phyloP scores from a whole-genome alignment of 306 rosid genomes.

The Vigna unguiculata region DNA sequence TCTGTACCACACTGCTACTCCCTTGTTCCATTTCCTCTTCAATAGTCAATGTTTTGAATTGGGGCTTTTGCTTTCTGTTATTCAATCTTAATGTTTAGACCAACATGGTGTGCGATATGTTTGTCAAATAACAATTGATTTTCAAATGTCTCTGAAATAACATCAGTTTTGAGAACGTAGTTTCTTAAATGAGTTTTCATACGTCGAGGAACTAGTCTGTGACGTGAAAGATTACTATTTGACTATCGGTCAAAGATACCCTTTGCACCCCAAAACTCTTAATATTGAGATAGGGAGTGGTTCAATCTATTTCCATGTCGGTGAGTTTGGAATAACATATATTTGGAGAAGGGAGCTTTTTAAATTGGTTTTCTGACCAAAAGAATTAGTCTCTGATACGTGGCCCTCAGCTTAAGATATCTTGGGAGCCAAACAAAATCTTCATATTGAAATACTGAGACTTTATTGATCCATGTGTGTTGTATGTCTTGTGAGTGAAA shows the following conservation, averaged over 20 bases:
- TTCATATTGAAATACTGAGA: background rate
- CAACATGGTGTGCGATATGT: background rate
- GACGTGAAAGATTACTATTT: no score
- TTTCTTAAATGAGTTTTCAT: no score
- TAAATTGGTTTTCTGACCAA: background rate
- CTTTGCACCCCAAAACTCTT: no score
- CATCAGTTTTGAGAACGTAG: background rate
- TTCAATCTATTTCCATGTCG: no score
- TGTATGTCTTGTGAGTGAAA: slow-evolving; percentile 30
- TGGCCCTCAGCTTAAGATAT: background rate
- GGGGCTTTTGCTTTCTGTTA: background rate
- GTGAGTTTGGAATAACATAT: no score
- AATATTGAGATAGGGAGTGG: no score
- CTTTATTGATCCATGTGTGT: background rate
- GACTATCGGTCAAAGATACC: no score
- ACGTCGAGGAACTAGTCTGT: no score
- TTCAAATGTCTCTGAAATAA: background rate
- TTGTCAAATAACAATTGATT: background rate
- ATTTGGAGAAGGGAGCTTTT: background rate
- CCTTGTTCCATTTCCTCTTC: background rate
- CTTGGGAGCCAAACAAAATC: background rate
- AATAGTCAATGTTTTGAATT: background rate
- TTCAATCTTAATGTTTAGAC: background rate
- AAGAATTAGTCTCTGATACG: background rate
- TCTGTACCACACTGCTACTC: slow-evolving; percentile 26